Evolutionary conservation across 2,329 filamentous ascomycete genomes (phyloP), one percentile per base, ranked within the genome.

Genomic region (Anthostomella pinea): DNA sequence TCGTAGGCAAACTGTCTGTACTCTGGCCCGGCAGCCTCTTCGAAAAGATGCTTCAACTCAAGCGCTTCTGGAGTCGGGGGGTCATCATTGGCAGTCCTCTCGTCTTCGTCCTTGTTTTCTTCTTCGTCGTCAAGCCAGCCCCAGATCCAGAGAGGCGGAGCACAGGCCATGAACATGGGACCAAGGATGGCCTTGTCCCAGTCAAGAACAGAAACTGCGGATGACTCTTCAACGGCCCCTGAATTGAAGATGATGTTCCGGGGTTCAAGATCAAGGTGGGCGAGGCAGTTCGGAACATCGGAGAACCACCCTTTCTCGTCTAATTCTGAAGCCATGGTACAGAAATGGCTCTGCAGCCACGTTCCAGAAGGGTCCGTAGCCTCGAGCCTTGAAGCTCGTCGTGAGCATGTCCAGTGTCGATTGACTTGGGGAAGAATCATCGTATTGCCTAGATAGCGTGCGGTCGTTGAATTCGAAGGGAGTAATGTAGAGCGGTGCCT

Each of bases 101-200:
- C 37, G n/a, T 53, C 42, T 8, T 53, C 48, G n/a, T n/a, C n/a
- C n/a, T n/a, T n/a, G n/a, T n/a, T n/a, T n/a, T n/a, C n/a, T 7
- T 48, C 41, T 14, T 52, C 49, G 5, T 51, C 32, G 6, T 48
- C 36, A 7, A 43, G 32, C 38, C 45, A 46, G 9, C 24, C 30
- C 59, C 60, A 65, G 0, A 64, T 25, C 55, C 54, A 64, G 7
- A 48, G 38, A 0, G 60, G 61, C 0, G 60, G 52, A 7, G 40
- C 26, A 25, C 58, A 62, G 2, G 49, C 47, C 38, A 63, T 45
- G 35, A 63, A 62, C 7, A 43, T 39, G 0, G 60, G 60, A 0
- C 46, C 59, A 19, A 65, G 46, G 0, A 51, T 20, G 4, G 61
- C 59, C 14, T 38, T 41, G 22, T 64, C 61, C 59, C 60, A 63